phyloP scores from a whole-genome alignment of 2,329 filamentous ascomycete species.

The Fusarium ramigenum region DNA sequence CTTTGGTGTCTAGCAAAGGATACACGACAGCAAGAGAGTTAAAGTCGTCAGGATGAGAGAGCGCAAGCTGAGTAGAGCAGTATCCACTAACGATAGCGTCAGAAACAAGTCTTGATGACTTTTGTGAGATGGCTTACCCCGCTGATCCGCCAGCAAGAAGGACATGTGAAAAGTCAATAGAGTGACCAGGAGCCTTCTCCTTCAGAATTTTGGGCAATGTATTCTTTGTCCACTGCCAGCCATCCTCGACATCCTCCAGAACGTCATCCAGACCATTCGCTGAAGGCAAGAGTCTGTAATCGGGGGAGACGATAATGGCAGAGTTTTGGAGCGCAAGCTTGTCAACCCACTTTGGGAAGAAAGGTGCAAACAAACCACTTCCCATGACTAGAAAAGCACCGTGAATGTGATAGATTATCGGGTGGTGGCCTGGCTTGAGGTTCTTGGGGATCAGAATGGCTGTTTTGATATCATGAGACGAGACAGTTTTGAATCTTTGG shows the following conservation, averaged over 20 bases:
- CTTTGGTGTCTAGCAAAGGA: slow-evolving; percentile 35
- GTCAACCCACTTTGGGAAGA: slow-evolving; percentile 39
- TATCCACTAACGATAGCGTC: slow-evolving; percentile 27
- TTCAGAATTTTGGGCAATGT: neutral
- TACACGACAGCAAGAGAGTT: slow-evolving; percentile 28
- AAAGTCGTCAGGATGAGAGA: slow-evolving; percentile 38
- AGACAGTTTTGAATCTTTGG: slow-evolving; percentile 34
- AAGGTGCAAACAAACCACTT: slow-evolving; percentile 32
- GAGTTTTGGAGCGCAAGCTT: slow-evolving; percentile 37
- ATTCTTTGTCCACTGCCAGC: slow-evolving; percentile 39
- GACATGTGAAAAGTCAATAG: slow-evolving; percentile 19
- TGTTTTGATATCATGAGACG: slow-evolving; percentile 29
- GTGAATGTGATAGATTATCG: slow-evolving; percentile 40
- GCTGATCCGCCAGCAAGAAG: slow-evolving; percentile 36
- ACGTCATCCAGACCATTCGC: slow-evolving; percentile 40
- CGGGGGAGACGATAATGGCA: slow-evolving; percentile 40
- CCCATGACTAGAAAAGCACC: slow-evolving; percentile 40
- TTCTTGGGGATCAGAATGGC: slow-evolving; percentile 41
- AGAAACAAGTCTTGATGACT: neutral
- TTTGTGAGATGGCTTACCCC: neutral
- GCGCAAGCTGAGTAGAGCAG: slow-evolving; percentile 24
- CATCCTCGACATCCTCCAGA: slow-evolving; percentile 41
- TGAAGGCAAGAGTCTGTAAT: slow-evolving; percentile 40
- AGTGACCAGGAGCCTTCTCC: slow-evolving; percentile 5
- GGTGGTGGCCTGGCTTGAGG: slow-evolving; percentile 33